These are phyloP conservation scores for Amniculicola lignicola DNA, from an alignment of 495 filamentous ascomycete genomes.

Conservation along the genomic window DNA sequence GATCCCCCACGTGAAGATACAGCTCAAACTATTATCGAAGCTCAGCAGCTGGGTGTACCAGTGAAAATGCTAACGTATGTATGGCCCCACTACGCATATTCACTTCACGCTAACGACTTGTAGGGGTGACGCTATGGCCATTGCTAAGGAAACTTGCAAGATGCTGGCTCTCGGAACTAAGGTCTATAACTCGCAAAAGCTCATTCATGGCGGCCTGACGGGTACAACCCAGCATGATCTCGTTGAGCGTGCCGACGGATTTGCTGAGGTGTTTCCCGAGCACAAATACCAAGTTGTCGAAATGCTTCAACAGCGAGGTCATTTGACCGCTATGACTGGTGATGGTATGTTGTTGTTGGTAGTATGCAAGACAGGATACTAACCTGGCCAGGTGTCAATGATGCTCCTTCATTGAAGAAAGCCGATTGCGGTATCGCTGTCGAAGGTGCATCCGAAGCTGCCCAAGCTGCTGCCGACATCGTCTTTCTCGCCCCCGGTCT, in stretches of 20 bases:
- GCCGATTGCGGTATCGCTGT: conserved; percentile 75
- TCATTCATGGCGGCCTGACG: conserved; percentile 70
- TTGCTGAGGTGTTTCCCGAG: conserved; percentile 73
- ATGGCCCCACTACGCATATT: not conserved
- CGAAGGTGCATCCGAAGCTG: conserved; percentile 73
- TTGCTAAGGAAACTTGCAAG: conserved; percentile 78
- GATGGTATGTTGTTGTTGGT: conserved; percentile 42
- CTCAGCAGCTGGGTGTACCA: conserved; percentile 69
- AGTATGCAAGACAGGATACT: conserved; percentile 1
- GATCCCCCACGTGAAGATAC: conserved; percentile 76
- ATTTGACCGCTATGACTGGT: conserved; percentile 74
- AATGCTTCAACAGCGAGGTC: conserved; percentile 71
- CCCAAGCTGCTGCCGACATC: conserved; percentile 74
- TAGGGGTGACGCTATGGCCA: conserved; percentile 70
- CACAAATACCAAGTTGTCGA: conserved; percentile 78
- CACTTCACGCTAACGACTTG: not conserved
- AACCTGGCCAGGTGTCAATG: conserved; percentile 57
- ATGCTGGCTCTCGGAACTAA: conserved; percentile 74
- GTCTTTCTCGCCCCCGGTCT: conserved; percentile 78
- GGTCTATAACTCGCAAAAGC: conserved; percentile 72
- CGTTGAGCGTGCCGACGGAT: conserved; percentile 72
- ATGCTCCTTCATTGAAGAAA: conserved; percentile 70
- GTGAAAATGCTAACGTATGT: conserved; percentile 69
- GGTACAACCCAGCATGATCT: conserved; percentile 72
- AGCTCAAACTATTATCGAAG: conserved; percentile 72